Evolutionary conservation across 2,329 filamentous ascomycete species (phyloP), one percentile per base, ranked within the genome.

Genomic region (Pseudodiploospora longispora): DNA sequence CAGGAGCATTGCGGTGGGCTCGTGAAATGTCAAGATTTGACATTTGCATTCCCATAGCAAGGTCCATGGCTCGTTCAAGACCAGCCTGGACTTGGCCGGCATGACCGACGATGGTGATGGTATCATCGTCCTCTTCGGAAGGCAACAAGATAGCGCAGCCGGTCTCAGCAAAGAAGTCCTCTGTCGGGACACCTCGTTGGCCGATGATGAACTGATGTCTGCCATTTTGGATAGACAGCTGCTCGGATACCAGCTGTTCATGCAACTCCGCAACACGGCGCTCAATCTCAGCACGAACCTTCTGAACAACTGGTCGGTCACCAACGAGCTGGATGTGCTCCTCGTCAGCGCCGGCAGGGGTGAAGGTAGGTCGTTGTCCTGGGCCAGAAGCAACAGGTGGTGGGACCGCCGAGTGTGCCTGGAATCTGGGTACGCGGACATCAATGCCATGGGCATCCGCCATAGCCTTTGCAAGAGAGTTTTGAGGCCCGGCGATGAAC

Each of bases 121-220:
- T 81, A 56, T 95, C 87, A 38, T 87, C 86, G 46, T 93, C 86
- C 42, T 87, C 81, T 27, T 83, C 80, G 28, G 74, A 74, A 6
- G 88, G 91, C 38, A 97, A 67, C 46, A 97, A 78, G 47, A 97
- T 83, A 36, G 85, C 80, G 65, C 93, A 98, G 50, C 91, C 91
- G 46, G 93, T 97, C 58, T 95, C 81, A 38, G 82, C 76, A 52
- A 96, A 81, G 71, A 98, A 96, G 38, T 95, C 81, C 46, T 96
- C 81, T 31, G 87, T 73, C 12, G 87, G 82, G 49, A 86, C 77
- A 49, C 87, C 89, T 49, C 83, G 78, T 49, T 91, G 82, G 41
- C 91, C 91, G 50, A 95, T 82, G 59, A 98, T 93, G 71, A 96
- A 97, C 62, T 95, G 90, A 62, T 97, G 93, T 41, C 88, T 82